Percentiles rank a stretch among this genome's conserved stretches.
phyloP scores from a whole-genome alignment of 306 rosid species.

The Carpinus viminea region DNA sequence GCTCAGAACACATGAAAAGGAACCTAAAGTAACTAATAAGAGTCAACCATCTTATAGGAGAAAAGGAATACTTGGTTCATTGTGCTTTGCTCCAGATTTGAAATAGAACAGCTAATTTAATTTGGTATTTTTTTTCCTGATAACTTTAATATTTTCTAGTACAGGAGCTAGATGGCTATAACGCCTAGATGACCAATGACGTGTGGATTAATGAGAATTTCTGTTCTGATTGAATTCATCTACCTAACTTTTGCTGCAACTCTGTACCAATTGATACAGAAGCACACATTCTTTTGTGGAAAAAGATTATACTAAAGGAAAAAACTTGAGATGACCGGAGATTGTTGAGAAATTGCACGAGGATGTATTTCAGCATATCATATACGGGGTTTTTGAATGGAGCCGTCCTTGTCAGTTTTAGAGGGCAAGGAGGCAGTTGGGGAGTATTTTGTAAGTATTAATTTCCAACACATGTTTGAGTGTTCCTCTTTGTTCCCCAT shows the following conservation, averaged over 20 bases:
- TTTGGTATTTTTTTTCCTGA: slow-evolving; percentile 2
- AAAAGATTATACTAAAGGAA: not conserved
- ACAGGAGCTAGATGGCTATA: slow-evolving; percentile 27
- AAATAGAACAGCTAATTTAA: not conserved
- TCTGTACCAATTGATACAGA: not conserved
- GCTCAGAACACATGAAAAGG: not conserved
- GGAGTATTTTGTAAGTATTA: not conserved
- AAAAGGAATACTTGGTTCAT: not conserved
- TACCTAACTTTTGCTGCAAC: not conserved
- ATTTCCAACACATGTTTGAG: not conserved
- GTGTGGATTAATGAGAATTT: not conserved
- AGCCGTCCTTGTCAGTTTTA: not conserved
- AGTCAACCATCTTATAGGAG: not conserved
- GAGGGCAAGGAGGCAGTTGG: not conserved
- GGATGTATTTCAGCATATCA: not conserved
- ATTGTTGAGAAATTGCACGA: not conserved
- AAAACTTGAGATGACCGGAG: not conserved
- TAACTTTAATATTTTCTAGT: not conserved
- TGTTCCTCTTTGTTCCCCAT: not conserved
- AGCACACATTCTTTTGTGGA: not conserved
- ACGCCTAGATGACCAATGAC: slow-evolving; percentile 3
- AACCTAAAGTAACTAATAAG: not conserved
- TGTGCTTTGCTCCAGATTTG: not conserved
- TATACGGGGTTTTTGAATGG: not conserved
- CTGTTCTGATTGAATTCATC: not conserved